Evolutionary conservation across 768 basidiomycete species (phyloP), one percentile per base, ranked within the genome.

Genomic region (Lentinula sp.): DNA sequence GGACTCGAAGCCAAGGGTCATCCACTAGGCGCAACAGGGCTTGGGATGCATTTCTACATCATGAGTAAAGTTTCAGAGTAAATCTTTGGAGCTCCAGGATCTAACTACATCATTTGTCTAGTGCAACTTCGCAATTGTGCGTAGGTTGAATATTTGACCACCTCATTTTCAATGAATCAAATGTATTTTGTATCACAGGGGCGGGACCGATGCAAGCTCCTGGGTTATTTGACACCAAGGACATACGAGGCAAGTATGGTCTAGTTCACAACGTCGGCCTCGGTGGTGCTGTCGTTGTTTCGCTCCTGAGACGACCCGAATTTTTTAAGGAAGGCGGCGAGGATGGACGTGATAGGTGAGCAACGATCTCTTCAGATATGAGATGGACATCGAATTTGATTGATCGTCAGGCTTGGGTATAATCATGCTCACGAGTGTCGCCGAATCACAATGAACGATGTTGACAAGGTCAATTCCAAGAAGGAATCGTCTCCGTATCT

Each of bases 1-100:
- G 92, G 92, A 0, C 79, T 94, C 15, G 89, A 94, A 68, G 89
- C 90, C n/a, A 94, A 93, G 68, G 92, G 92, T 2, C 90, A 93
- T 68, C 91, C 92, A 2, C 79, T 93, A 18, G 90, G 91, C 42
- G 89, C 91, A 1, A 91, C 88, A 16, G 91, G 91, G 1, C 74
- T 93, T 13, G 90, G 87, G 31, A 92, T 92, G 91, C 90, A 93
- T 69, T 91, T 91, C 72, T 92, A 90, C 67, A 88, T 92, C 63
- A 82, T 86, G 66, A 91, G 88, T 88, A 67, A 28, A 46, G 86
- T 71, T 16, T 4, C 15, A 28, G 28, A 28, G 28, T 28, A 28
- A 54, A 54, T 49, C 21, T 18, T 49, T 13, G 23, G 32, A 28
- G 53, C 16, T 28, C 10, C 8, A 39, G 5, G n/a, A 11, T 21